A percentile compares a stretch with the other conserved stretches of the same genome.
Conservation (phyloP, 2,329 filamentous ascomycete species). For the Fusarium hainanense region DNA sequence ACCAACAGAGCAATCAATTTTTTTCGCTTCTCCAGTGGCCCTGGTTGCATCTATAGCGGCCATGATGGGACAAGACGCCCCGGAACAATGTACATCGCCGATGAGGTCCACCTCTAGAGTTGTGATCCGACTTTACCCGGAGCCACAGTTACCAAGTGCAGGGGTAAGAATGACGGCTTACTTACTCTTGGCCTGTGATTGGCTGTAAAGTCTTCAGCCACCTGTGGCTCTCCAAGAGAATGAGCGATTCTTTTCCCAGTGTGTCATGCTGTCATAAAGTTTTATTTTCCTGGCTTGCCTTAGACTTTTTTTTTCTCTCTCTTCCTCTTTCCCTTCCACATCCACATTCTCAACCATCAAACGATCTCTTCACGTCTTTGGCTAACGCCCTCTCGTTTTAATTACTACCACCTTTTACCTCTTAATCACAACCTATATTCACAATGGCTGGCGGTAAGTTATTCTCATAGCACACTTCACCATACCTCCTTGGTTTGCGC, state of each 20-base stretch:
- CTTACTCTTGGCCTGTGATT: conserved; percentile 50
- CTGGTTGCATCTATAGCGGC: background rate
- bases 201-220: conserved; percentile 43
- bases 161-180: conserved; percentile 24
- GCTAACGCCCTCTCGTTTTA: conserved; percentile 34
- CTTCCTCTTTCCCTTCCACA: conserved; percentile 37
- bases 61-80: conserved; percentile 34
- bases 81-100: conserved; percentile 38
- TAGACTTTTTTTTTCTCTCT: conserved; percentile 37
- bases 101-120: conserved; percentile 5
- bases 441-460: conserved; percentile 62
- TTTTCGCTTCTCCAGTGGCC: background rate
- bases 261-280: conserved; percentile 57
- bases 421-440: conserved; percentile 42
- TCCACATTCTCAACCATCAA: conserved; percentile 25
- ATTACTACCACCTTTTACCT: conserved; percentile 31
- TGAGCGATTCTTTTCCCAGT: conserved; percentile 26
- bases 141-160: conserved; percentile 25
- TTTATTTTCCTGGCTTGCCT: conserved; percentile 48
- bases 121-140: conserved; percentile 53
- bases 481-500: conserved; percentile 19
- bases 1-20: conserved; percentile 1
- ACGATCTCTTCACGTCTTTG: conserved; percentile 26
- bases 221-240: conserved; percentile 30
- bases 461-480: background rate